Base-by-base conservation (phyloP, 352 stramenopile genomes). In the Phytopythium helicoides region DNA sequence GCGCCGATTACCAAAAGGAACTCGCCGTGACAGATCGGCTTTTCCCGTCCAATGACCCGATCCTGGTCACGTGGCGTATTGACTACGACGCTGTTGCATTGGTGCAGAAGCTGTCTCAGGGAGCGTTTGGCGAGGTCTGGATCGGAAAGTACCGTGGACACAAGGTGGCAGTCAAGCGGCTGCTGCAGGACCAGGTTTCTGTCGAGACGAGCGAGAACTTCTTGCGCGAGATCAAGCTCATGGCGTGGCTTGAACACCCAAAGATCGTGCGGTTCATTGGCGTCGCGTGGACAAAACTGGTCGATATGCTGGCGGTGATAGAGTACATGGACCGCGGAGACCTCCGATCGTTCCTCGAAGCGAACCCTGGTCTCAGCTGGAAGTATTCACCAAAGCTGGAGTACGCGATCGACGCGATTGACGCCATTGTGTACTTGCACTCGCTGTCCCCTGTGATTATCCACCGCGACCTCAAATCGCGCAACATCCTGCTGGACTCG, bases 301-400 rank as follows among this genome's bases (percentile, higher is more conserved):
- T 78, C 47, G 78, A 89, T 39, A 87, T 87, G 73, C 53, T 86
- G 15, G 78, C 75, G 1, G 73, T 89, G 10, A 76, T 80, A 35
- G 78, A 89, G 54, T 89, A 68, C 50, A 89, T 89, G 78, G 78
- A 87, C 44, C 72, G 58, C 9, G 78, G 78, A 45, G 78, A 89
- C 51, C 46, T 89, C 35, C 71, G 73, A 21, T 77, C 68, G 22
- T 56, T 83, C n/a, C 46, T 89, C 22, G 71, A 87, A 22, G 47
- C 64, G 16, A 52, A 69, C 19, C 54, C 58, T 25, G 12, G 31
- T 19, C 49, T 73, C 50, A 58, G 49, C 40, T 77, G 70, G 67
- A 35, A 52, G 18, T 61, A 73, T 47, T 69, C 64, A 7, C 60
- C 53, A 2, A 62, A 60, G 51, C 56, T 86, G 5, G 62, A 75